phyloP scores from a whole-genome alignment of 441 rosid genomes.

The Macaranga tanarius region DNA sequence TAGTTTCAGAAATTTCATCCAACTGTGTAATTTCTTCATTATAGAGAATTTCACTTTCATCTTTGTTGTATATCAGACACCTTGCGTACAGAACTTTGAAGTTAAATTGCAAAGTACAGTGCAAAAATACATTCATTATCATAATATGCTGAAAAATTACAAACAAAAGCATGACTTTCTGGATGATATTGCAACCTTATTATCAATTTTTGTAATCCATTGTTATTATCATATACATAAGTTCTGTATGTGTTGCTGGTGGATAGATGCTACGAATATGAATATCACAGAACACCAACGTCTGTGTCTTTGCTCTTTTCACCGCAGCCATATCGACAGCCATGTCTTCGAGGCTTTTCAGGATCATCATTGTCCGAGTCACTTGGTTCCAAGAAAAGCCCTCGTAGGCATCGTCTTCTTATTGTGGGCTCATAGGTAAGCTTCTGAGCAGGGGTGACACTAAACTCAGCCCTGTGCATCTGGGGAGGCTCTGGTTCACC shows the following conservation, averaged over 20 bases:
- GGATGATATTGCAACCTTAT: conserved; percentile 37
- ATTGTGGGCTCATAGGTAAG: conserved; percentile 54
- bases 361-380: conserved; percentile 69
- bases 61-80: conserved; percentile 10
- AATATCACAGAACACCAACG: conserved; percentile 27
- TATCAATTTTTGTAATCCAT: conserved; percentile 3
- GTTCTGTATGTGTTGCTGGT: conserved; percentile 4
- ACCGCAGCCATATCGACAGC: conserved; percentile 54
- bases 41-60: conserved; percentile 14
- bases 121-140: conserved; percentile 20
- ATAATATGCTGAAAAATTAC: conserved; percentile 5
- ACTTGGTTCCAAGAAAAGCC: conserved; percentile 72
- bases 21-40: conserved; percentile 23
- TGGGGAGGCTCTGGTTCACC: conserved; percentile 29
- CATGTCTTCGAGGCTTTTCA: conserved; percentile 67
- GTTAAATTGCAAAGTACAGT: conserved; percentile 6
- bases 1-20: neutral
- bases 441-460: conserved; percentile 44
- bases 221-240: conserved; percentile 14
- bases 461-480: conserved; percentile 41
- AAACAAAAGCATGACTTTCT: conserved; percentile 12
- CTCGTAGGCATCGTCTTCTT: conserved; percentile 76
- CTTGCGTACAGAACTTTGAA: conserved; percentile 12
- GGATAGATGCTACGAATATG: neutral
- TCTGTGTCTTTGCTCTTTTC: conserved; percentile 44